phyloP scores from a whole-genome alignment of 2,329 filamentous ascomycete species.

The Parascedosporium putredinis region DNA sequence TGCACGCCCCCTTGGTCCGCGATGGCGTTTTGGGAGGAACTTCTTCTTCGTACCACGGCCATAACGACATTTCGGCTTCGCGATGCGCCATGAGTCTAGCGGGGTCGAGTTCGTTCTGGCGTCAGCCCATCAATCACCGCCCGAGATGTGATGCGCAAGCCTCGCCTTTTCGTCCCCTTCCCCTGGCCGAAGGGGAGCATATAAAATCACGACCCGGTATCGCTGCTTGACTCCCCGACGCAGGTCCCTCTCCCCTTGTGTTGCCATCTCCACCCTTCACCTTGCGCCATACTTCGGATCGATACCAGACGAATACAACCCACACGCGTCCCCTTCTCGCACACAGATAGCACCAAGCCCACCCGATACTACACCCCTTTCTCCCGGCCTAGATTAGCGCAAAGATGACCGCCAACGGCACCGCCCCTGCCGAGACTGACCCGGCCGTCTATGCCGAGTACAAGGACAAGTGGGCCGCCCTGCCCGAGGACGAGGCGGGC shows the following conservation, averaged over 20 bases:
- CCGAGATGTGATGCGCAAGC: background rate
- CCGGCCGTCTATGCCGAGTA: slow-evolving; percentile 27
- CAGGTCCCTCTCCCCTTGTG: no score
- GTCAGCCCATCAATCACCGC: background rate
- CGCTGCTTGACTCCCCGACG: no score
- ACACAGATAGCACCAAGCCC: no score
- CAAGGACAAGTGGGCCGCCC: slow-evolving; percentile 22
- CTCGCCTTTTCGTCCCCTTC: background rate
- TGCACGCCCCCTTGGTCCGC: no score
- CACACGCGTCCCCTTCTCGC: no score
- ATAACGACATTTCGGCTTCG: background rate
- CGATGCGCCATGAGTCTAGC: background rate
- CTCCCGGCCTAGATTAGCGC: background rate
- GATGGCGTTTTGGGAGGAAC: no score
- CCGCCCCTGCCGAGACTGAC: slow-evolving; percentile 18
- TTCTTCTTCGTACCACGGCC: background rate
- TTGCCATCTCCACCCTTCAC: no score
- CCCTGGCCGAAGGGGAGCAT: no score
- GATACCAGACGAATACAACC: no score
- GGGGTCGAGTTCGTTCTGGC: slow-evolving; percentile 20
- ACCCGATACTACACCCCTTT: background rate
- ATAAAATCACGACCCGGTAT: no score
- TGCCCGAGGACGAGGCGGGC: slow-evolving; percentile 19
- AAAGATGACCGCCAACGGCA: slow-evolving; percentile 14
- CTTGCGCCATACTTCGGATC: no score